These are phyloP conservation scores for Cystobasidiaceae sp. DNA, from an alignment of 1,284 basidiomycete species.

Conservation along the genomic window DNA sequence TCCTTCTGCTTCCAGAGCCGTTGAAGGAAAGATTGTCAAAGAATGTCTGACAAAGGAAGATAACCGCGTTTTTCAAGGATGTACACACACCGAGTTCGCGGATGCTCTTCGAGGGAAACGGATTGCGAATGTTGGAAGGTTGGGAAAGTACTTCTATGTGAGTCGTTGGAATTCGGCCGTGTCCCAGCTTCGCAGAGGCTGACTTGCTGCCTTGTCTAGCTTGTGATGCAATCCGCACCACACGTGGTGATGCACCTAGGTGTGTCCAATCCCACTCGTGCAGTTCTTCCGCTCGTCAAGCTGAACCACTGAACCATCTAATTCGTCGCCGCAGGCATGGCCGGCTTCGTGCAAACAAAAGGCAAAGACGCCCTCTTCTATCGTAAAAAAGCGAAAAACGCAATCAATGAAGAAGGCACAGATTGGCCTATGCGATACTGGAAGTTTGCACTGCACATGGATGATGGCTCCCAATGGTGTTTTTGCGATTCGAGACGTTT, in stretches of 20 bases:
- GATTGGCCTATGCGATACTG: conserved; percentile 73
- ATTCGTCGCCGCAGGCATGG: conserved; percentile 40
- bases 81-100: conserved; percentile 62
- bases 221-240: neutral
- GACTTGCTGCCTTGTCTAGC: neutral
- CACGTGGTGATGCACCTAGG: conserved; percentile 35
- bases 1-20: conserved; percentile 45
- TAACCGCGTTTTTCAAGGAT: conserved; percentile 62
- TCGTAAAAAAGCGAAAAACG: conserved; percentile 55
- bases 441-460: conserved; percentile 54
- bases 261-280: neutral
- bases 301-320: neutral
- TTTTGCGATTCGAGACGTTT: conserved; percentile 67
- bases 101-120: conserved; percentile 54
- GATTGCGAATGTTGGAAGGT: conserved; percentile 59
- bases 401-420: conserved; percentile 43
- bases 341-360: conserved; percentile 51
- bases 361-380: conserved; percentile 63
- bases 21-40: conserved; percentile 57
- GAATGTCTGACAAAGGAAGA: conserved; percentile 62
- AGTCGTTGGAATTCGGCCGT: neutral
- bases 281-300: neutral
- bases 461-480: conserved; percentile 51
- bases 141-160: conserved; percentile 60
- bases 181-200: neutral